Evolutionary conservation across 176 grass and related monocot species (phyloP).

Genomic region (Carex scoparia): DNA sequence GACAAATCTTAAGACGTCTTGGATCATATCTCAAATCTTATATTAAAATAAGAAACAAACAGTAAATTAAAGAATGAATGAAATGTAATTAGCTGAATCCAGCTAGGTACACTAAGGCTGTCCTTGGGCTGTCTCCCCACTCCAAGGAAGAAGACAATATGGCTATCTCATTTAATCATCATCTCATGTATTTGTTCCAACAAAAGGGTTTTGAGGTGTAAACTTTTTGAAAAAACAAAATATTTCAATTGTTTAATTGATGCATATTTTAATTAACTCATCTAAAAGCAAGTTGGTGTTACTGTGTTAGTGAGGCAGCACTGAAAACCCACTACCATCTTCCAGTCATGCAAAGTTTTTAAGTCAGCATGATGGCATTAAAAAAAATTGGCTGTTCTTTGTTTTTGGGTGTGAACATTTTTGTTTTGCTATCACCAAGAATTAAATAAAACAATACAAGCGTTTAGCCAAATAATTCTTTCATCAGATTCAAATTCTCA

Average conservation of each 20-base stretch:
- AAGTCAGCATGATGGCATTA: not conserved
- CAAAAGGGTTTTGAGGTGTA: slow-evolving; percentile 9
- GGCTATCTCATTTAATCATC: slow-evolving; percentile 24
- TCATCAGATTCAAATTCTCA: not conserved
- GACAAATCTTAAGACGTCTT: slow-evolving; percentile 2
- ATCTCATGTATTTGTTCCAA: slow-evolving; percentile 22
- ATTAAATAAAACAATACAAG: not conserved
- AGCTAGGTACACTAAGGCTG: slow-evolving; percentile 52
- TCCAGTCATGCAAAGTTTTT: not conserved
- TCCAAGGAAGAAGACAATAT: slow-evolving; percentile 31
- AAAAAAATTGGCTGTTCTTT: not conserved
- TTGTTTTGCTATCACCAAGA: not conserved
- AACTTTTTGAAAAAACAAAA: slow-evolving; percentile 3
- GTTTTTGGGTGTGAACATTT: not conserved
- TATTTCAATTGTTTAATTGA: not conserved
- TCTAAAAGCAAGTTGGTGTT: not conserved
- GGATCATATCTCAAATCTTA: slow-evolving; percentile 14
- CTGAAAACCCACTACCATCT: not conserved
- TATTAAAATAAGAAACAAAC: slow-evolving; percentile 4
- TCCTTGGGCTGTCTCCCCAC: slow-evolving; percentile 32
- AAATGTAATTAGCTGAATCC: slow-evolving; percentile 23
- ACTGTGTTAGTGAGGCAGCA: not conserved
- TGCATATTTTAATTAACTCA: not conserved
- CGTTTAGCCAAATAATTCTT: too few relatives aligned
- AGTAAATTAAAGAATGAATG: slow-evolving; percentile 26